Base-by-base conservation (phyloP, 2,329 filamentous ascomycete species). In the Dryadomyces sulphureus region DNA sequence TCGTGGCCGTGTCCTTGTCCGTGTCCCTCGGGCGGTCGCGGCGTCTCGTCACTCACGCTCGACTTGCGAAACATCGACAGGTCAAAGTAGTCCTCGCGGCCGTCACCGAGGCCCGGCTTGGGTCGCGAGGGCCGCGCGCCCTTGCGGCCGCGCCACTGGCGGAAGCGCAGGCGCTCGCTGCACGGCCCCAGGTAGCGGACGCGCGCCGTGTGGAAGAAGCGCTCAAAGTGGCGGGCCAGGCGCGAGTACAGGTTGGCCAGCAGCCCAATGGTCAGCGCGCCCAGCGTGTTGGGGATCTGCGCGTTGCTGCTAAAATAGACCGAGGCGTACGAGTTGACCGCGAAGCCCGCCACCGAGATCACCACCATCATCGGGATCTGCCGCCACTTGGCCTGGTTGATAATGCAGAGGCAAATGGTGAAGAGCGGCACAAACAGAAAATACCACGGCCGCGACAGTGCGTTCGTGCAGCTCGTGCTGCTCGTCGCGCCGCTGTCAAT, bases 241-340 rank as follows among this genome's bases (percentile, higher is more conserved):
- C 85, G 74, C 14, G 81, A 81, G 64, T 92, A 90, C 2, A 87
- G 58, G 53, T 93, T 93, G 3, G 84, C 85, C 43, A 87, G 65
- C 30, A 89, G 73, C 11, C 86, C 86, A 14, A 93, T 77, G 0
- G 77, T 74, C 43, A 93, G 70, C 0, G 86, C 84, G 27, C 84
- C 84, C 2, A 92, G 70, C 38, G 84, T 85, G 61, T 83, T 87
- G 46, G 80, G 79, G 27, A 93, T 76, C 52, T 89, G 84, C 0
- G 77, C 75, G 54, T 85, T 88, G 43, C 71, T 74, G 21, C 70
- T 64, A 57, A 90, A 85, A 52, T 73, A 77, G 25, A 71, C 66
- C 27, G 75, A 75, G 14, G 75, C 77, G 61, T 84, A 88, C 62
- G 76, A 84, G 61, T 83, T 90, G 54, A 86, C 81, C 7, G 79